Base-by-base conservation (phyloP, 345 rosid species). In the Linum lewisii region DNA sequence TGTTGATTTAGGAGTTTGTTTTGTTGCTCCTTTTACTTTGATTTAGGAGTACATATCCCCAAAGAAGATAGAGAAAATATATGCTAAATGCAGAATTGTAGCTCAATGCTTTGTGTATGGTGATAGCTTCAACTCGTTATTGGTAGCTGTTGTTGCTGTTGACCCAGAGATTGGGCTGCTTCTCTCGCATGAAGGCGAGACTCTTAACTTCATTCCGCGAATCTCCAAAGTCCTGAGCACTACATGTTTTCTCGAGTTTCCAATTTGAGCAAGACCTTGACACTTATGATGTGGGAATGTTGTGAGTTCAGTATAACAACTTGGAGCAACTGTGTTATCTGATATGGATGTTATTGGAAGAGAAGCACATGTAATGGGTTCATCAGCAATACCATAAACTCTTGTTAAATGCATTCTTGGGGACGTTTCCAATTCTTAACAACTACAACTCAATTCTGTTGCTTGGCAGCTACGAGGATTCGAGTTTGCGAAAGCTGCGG, bases 11-110 rank as follows among this genome's bases (percentile, higher is more conserved):
- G 38, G 38, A 4, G 38, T 34, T 34, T 34, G 6, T 4, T 34
- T 34, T 34, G 4, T 9, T 4, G 4, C 38, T 34, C 38, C 38
- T 34, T 4, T 9, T 34, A 9, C 9, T 34, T 34, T 34, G n/a
- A n/a, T n/a, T n/a, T n/a, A n/a, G n/a, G 99, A 93, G 83, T 93
- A 90, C 73, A 87, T 93, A 69, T 97, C 99, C 64, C 97, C 99
- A 0, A 97, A 93, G 79, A 93, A 93, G 76, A 87, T 93, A 3
- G 97, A 90, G 85, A 93, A 93, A 69, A 88, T 87, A 8, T 87
- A 87, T 67, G 87, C 95, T 10, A 93, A 90, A 63, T 90, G 97
- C 95, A 80, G 75, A 63, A 90, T 84, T 66, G 66, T 85, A 20
- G 78, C 71, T 37, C 97, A 90, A 60, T 85, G 95, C 77, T 93